Percentiles rank a stretch among this genome's conserved stretches.
Evolutionary conservation across 441 rosid species (phyloP).

Genomic region (Aquilaria agallochum): DNA sequence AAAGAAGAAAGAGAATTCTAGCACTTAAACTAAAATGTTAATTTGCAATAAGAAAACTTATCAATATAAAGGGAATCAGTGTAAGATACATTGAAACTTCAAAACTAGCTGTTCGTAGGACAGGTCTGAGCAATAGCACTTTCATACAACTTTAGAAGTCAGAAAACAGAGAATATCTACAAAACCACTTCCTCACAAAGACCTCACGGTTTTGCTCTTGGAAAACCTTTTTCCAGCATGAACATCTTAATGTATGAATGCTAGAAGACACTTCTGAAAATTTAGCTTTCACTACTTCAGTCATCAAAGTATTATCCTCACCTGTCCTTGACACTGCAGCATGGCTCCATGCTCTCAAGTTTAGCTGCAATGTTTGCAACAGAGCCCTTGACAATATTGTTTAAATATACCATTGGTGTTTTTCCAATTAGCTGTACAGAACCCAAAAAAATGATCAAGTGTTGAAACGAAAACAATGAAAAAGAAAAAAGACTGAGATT

Average conservation of each 20-base stretch:
- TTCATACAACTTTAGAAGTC: no score
- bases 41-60: no score
- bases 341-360: conserved; percentile 98
- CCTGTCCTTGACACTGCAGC: conserved; percentile 99
- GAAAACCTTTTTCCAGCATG: not conserved
- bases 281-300: not conserved
- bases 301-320: conserved; percentile 16
- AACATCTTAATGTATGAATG: conserved; percentile 7
- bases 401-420: conserved; percentile 96
- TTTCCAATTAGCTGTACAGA: conserved; percentile 80
- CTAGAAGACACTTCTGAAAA: conserved; percentile 10
- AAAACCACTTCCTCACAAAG: not conserved
- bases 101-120: no score
- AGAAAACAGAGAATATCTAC: no score
- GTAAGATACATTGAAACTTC: no score
- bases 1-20: conserved; percentile 1
- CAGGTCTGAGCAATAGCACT: no score
- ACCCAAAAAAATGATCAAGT: not conserved
- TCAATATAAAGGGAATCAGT: no score
- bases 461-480: not conserved
- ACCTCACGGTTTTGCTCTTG: conserved; percentile 1
- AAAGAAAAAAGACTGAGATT: not conserved
- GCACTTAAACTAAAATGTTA: not conserved
- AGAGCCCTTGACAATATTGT: conserved; percentile 77
- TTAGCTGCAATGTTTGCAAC: conserved; percentile 91